Evolutionary conservation across 2,329 filamentous ascomycete species (phyloP).

Genomic region (Sordariomycetes sp.): DNA sequence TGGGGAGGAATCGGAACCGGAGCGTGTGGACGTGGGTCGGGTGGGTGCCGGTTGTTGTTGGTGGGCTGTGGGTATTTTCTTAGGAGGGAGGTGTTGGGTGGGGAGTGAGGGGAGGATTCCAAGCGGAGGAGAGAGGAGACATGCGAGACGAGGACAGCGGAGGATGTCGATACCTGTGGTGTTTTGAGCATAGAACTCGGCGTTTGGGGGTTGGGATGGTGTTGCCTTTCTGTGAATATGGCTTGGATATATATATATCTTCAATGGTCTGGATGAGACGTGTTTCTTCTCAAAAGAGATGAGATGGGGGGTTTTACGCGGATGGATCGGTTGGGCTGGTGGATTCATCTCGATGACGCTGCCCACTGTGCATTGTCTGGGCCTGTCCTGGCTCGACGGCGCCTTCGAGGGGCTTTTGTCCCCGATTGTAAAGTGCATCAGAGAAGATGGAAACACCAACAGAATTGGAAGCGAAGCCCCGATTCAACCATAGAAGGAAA

Average conservation of each 20-base stretch:
- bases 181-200: neutral
- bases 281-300: neutral
- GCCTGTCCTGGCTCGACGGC: no score
- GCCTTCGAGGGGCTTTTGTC: no score
- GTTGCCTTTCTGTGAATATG: neutral
- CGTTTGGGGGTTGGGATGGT: neutral
- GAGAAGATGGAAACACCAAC: no score
- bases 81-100: neutral
- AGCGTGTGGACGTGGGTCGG: constrained; percentile 1
- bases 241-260: neutral
- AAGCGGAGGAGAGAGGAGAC: neutral
- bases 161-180: neutral
- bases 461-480: no score
- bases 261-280: neutral
- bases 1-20: neutral
- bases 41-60: neutral
- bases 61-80: neutral
- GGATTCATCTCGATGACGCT: no score
- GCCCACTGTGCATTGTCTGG: no score
- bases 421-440: no score
- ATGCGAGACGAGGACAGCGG: neutral
- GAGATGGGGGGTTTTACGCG: no score
- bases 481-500: no score
- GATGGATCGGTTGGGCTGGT: no score
- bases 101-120: neutral